Conservation (phyloP, 345 rosid genomes). For the Lepidium didymum region DNA sequence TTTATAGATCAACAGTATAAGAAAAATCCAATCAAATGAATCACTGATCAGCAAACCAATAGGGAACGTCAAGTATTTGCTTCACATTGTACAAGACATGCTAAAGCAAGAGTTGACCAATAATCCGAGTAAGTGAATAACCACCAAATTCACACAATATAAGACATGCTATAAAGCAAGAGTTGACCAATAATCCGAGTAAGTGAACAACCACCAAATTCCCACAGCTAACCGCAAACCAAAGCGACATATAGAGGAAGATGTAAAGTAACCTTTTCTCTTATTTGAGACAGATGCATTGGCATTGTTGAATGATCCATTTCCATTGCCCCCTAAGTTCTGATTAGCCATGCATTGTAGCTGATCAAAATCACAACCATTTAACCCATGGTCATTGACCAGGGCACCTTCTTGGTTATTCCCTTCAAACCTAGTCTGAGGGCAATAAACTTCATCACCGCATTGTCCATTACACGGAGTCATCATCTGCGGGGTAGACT, state of each 20-base stretch:
- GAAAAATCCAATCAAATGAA: not conserved
- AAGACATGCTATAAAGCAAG: not conserved
- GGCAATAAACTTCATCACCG: slow-evolving; percentile 62
- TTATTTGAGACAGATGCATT: slow-evolving; percentile 43
- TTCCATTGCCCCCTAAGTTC: slow-evolving; percentile 39
- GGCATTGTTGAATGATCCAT: slow-evolving; percentile 26
- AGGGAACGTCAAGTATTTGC: not conserved
- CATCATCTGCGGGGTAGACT: slow-evolving; percentile 52
- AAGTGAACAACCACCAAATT: not conserved
- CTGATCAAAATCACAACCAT: slow-evolving; percentile 64
- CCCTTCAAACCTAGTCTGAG: slow-evolving; percentile 45
- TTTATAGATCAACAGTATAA: not conserved
- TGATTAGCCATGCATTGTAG: slow-evolving; percentile 57
- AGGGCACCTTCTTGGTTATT: slow-evolving; percentile 40
- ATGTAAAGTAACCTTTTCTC: slow-evolving; percentile 49
- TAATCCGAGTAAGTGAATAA: not conserved
- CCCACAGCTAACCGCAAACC: not conserved
- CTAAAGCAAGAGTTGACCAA: not conserved
- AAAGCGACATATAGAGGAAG: not conserved
- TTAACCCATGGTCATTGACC: slow-evolving; percentile 41
- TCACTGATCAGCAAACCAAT: not conserved
- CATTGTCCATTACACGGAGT: slow-evolving; percentile 82
- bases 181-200: not conserved
- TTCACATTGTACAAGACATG: not conserved
- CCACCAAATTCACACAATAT: not conserved